Conservation (phyloP, 208 protist species). For the Kentomonas sorsogonicus region DNA sequence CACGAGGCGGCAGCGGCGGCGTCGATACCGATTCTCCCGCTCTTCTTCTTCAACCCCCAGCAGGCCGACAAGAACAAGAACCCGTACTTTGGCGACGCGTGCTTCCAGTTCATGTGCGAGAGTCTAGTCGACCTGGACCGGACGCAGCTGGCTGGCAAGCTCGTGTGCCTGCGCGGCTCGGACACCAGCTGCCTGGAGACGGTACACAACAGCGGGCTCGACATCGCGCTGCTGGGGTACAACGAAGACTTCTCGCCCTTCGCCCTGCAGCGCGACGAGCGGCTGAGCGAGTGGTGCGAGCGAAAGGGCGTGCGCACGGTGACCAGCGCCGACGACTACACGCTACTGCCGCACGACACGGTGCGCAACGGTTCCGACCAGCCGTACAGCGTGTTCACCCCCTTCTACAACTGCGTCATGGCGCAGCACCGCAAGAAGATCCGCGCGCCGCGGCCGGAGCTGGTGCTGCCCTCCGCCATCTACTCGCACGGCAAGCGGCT, state of each 20-base stretch:
- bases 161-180: slow-evolving; percentile 58
- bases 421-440: slow-evolving; percentile 31
- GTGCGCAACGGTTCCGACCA: slow-evolving; percentile 26
- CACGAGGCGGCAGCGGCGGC: slow-evolving; percentile 16
- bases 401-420: slow-evolving; percentile 55
- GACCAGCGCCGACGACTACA: slow-evolving; percentile 42
- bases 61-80: slow-evolving; percentile 56
- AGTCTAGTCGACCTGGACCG: slow-evolving; percentile 53
- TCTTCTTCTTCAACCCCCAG: slow-evolving; percentile 76
- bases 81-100: slow-evolving; percentile 60
- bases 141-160: slow-evolving; percentile 39
- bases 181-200: slow-evolving; percentile 39
- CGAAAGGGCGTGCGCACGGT: slow-evolving; percentile 23
- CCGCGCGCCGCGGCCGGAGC: slow-evolving; percentile 11
- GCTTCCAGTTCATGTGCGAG: slow-evolving; percentile 68
- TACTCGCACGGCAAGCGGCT: slow-evolving; percentile 16
- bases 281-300: slow-evolving; percentile 35
- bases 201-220: slow-evolving; percentile 32
- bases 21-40: slow-evolving; percentile 35
- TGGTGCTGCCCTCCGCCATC: slow-evolving; percentile 4
- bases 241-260: slow-evolving; percentile 78
- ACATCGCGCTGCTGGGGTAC: slow-evolving; percentile 48
- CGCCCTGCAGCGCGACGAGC: slow-evolving; percentile 39
- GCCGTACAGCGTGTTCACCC: slow-evolving; percentile 74
- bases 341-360: slow-evolving; percentile 36